phyloP scores from a whole-genome alignment of 345 rosid species.

The Eucalyptus sp. region DNA sequence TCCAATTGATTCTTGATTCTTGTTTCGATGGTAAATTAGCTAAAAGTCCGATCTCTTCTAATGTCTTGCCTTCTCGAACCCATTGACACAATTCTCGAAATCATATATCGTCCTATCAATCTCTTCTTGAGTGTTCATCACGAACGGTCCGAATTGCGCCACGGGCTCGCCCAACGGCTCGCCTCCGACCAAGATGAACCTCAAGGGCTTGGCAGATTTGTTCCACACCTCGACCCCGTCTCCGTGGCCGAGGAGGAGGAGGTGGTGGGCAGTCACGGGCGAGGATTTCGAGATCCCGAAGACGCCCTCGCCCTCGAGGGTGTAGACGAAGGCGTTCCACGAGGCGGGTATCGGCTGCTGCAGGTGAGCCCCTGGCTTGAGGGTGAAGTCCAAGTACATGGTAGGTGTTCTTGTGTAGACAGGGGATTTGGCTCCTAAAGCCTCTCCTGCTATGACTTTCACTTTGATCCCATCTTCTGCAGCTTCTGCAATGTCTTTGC shows the following conservation, averaged over 20 bases:
- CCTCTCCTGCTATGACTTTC: slow-evolving; percentile 79
- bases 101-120: slow-evolving; percentile 61
- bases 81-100: slow-evolving; percentile 57
- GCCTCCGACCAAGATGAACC: slow-evolving; percentile 76
- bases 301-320: slow-evolving; percentile 64
- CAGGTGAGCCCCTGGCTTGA: slow-evolving; percentile 49
- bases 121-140: slow-evolving; percentile 84
- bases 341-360: slow-evolving; percentile 45
- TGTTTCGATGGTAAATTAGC: background rate
- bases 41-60: slow-evolving; percentile 25
- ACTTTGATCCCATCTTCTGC: slow-evolving; percentile 55
- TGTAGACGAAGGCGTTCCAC: slow-evolving; percentile 71
- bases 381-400: slow-evolving; percentile 79
- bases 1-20: background rate
- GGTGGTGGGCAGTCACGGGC: slow-evolving; percentile 33
- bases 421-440: slow-evolving; percentile 59
- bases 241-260: slow-evolving; percentile 45
- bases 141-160: slow-evolving; percentile 75
- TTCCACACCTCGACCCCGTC: slow-evolving; percentile 78
- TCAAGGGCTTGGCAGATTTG: slow-evolving; percentile 30
- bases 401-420: slow-evolving; percentile 82
- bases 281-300: slow-evolving; percentile 32
- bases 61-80: slow-evolving; percentile 75
- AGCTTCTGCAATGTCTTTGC: slow-evolving; percentile 55
- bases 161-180: slow-evolving; percentile 70